A percentile compares a stretch with the other conserved stretches of the same genome.
phyloP scores from a whole-genome alignment of 2,329 filamentous ascomycete genomes.

The Colletotrichum lentis region DNA sequence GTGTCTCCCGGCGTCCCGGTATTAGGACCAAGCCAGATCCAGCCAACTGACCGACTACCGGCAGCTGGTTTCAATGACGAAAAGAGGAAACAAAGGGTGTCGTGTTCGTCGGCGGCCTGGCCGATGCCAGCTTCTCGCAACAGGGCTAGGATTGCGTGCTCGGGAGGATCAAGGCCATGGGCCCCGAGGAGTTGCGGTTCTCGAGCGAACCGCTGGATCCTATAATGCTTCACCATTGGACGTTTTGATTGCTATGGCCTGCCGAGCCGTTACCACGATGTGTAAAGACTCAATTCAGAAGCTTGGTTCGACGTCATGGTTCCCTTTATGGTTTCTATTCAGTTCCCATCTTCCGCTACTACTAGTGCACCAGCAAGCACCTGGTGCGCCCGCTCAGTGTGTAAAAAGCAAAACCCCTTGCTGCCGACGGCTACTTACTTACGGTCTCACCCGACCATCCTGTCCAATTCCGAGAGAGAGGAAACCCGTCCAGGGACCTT shows the following conservation, averaged over 20 bases:
- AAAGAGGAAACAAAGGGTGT: neutral
- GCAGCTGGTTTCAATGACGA: neutral
- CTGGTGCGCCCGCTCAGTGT: too few relatives aligned
- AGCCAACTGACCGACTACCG: slow-evolving; percentile 30
- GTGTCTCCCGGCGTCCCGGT: neutral
- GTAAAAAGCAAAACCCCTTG: too few relatives aligned
- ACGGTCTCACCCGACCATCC: too few relatives aligned
- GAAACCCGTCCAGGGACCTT: too few relatives aligned
- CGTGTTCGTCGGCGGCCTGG: neutral
- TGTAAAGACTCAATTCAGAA: too few relatives aligned
- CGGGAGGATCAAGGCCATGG: neutral
- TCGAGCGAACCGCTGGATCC: slow-evolving; percentile 1
- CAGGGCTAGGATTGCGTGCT: slow-evolving; percentile 23
- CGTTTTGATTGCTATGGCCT: slow-evolving; percentile 8
- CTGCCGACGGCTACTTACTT: too few relatives aligned
- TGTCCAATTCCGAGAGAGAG: too few relatives aligned
- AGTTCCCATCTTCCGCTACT: too few relatives aligned
- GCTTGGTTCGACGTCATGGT: too few relatives aligned
- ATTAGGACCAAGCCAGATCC: neutral
- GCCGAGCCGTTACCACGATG: slow-evolving; percentile 1
- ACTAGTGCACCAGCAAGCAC: too few relatives aligned
- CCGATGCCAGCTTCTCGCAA: neutral
- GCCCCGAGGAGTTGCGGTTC: slow-evolving; percentile 12
- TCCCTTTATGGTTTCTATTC: too few relatives aligned
- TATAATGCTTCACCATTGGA: neutral